A percentile compares a stretch with the other conserved stretches of the same genome.
Evolutionary conservation across 176 grass and related monocot species (phyloP).

Genomic region (Triticum dicoccoides): DNA sequence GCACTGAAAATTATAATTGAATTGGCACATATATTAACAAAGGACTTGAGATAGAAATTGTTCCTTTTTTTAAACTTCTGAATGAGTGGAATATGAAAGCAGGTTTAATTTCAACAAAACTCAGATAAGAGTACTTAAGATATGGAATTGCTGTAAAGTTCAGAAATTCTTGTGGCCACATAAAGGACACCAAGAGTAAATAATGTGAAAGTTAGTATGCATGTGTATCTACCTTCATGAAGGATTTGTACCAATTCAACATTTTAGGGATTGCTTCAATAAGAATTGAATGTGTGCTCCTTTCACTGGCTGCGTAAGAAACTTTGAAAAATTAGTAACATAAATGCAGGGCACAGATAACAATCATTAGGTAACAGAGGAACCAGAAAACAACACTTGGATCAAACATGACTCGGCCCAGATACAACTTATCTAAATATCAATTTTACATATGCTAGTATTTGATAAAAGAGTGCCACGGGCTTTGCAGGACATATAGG

Average conservation of each 20-base stretch:
- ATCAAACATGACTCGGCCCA: background rate
- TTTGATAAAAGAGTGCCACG: background rate
- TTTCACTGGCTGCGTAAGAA: conserved; percentile 63
- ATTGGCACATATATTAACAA: background rate
- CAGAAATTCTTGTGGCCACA: conserved; percentile 17
- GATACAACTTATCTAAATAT: background rate
- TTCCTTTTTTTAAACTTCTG: background rate
- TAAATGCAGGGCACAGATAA: background rate
- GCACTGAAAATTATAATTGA: background rate
- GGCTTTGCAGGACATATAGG: background rate
- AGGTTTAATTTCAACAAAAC: conserved; percentile 12
- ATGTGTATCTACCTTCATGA: conserved; percentile 48
- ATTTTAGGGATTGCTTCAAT: conserved; percentile 77
- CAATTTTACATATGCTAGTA: background rate
- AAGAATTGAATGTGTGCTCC: conserved; percentile 48
- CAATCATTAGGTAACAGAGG: conserved; percentile 1
- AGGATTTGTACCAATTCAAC: conserved; percentile 69
- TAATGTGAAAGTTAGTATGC: conserved; percentile 2
- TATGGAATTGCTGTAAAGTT: background rate
- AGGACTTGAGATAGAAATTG: background rate
- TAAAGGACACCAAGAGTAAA: background rate
- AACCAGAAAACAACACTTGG: background rate
- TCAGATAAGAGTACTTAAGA: background rate
- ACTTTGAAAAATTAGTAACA: conserved; percentile 11
- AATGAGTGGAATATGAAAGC: background rate